Conservation (phyloP, 139 green algal species). For the Coelastrella sp. region DNA sequence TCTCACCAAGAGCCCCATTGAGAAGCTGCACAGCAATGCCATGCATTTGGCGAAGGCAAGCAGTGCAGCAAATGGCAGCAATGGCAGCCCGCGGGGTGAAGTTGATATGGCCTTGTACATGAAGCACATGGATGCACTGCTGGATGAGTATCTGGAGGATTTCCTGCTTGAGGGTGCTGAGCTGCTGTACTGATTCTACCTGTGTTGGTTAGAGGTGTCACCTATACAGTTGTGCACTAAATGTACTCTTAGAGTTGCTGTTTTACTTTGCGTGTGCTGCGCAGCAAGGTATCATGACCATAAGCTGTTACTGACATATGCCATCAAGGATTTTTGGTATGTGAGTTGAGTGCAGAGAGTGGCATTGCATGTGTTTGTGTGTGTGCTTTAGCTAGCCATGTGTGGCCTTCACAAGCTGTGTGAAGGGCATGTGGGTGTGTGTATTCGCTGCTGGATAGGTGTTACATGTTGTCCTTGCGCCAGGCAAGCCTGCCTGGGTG, state of each 20-base stretch:
- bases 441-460: not conserved
- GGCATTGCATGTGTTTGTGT: too few species aligned
- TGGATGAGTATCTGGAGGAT: conserved; percentile 49
- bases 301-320: too few species aligned
- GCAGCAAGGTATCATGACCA: too few species aligned
- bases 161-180: conserved; percentile 31
- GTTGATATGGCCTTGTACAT: conserved; percentile 10
- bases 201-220: not conserved
- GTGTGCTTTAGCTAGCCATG: not conserved
- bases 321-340: too few species aligned
- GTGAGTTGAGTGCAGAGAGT: too few species aligned
- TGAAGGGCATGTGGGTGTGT: not conserved
- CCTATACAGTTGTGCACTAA: not conserved
- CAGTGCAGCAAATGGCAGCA: not conserved
- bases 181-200: conserved; percentile 15
- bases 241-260: too few species aligned
- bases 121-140: conserved; percentile 11
- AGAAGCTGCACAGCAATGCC: conserved; percentile 66
- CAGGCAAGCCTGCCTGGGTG: not conserved
- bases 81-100: not conserved
- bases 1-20: conserved; percentile 55
- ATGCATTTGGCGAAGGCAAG: conserved; percentile 23
- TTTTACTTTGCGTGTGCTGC: too few species aligned
- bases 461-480: not conserved
- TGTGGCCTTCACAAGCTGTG: conserved; percentile 15